phyloP scores from a whole-genome alignment of 441 rosid genomes.

The Gossypium gossypioides region DNA sequence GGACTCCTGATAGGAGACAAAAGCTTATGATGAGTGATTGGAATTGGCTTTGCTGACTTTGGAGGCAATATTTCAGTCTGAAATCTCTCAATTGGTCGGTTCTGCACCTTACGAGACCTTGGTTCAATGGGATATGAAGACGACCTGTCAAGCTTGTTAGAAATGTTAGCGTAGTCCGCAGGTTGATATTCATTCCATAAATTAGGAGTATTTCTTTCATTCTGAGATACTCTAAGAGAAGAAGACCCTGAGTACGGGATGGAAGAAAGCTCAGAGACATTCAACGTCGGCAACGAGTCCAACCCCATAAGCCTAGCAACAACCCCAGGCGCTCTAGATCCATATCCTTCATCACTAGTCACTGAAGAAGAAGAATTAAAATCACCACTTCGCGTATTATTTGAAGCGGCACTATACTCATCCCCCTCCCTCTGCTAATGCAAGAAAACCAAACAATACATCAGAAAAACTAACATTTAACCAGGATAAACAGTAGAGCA shows the following conservation, averaged over 20 bases:
- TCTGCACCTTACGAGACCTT: slow-evolving; percentile 31
- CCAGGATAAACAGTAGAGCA: background rate
- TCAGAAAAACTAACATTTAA: slow-evolving; percentile 1
- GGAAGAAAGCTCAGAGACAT: slow-evolving; percentile 30
- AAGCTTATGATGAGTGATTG: slow-evolving; percentile 56
- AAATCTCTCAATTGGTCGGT: slow-evolving; percentile 55
- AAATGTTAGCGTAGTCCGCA: slow-evolving; percentile 24
- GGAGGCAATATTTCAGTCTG: slow-evolving; percentile 73
- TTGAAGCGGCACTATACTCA: slow-evolving; percentile 36
- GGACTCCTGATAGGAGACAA: slow-evolving; percentile 70
- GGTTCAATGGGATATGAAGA: slow-evolving; percentile 36
- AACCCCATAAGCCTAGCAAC: slow-evolving; percentile 96
- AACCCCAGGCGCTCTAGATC: slow-evolving; percentile 63
- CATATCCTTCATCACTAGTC: slow-evolving; percentile 59
- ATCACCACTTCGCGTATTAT: slow-evolving; percentile 38
- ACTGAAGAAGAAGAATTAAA: slow-evolving; percentile 50
- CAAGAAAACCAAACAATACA: slow-evolving; percentile 5
- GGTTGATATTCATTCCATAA: slow-evolving; percentile 35
- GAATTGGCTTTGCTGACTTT: slow-evolving; percentile 62
- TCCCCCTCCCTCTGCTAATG: slow-evolving; percentile 35
- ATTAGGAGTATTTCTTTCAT: slow-evolving; percentile 23
- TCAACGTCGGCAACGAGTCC: slow-evolving; percentile 59
- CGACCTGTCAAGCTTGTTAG: slow-evolving; percentile 29
- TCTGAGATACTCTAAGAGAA: slow-evolving; percentile 28
- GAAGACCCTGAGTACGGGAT: slow-evolving; percentile 27